These are phyloP conservation scores for Mortierella sp. DNA, from an alignment of 371 early-diverging fungal genomes.

Conservation along the genomic window DNA sequence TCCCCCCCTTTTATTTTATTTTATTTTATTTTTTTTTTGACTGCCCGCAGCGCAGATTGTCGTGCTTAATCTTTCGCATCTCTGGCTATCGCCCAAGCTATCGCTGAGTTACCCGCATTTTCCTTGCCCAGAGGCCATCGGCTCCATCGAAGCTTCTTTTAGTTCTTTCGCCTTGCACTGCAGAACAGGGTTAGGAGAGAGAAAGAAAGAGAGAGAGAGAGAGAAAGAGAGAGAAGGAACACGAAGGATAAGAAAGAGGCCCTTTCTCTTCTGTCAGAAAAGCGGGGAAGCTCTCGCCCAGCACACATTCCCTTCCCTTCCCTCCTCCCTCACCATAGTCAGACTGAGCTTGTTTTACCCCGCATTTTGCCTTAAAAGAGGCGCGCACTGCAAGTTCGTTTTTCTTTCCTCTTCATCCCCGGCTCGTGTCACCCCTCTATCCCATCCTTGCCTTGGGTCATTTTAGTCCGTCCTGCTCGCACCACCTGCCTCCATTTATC, in stretches of 20 bases:
- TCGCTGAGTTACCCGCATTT: background rate
- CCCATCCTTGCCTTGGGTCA: background rate
- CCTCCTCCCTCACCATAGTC: no score
- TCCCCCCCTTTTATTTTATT: no score
- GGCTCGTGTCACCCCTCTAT: slow-evolving; percentile 10
- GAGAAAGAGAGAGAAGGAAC: no score
- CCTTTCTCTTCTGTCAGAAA: no score
- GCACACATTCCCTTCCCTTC: background rate
- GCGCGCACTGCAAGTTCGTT: slow-evolving; percentile 2
- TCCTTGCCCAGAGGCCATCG: background rate
- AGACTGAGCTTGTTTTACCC: slow-evolving; percentile 19
- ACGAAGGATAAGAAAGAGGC: no score
- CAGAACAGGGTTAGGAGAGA: no score
- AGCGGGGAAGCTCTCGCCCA: no score
- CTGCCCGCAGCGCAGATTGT: background rate
- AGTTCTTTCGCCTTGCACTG: no score
- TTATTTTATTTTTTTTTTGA: slow-evolving; percentile 1
- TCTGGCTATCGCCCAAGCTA: no score
- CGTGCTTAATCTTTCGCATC: background rate
- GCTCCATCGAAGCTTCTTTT: no score
- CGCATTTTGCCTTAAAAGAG: slow-evolving; percentile 45
- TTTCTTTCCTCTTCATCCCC: background rate
- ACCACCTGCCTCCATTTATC: background rate
- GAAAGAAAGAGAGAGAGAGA: no score
- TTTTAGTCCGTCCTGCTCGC: background rate